Base-by-base conservation (phyloP, 331 rosid genomes). In the Quercus phellos region DNA sequence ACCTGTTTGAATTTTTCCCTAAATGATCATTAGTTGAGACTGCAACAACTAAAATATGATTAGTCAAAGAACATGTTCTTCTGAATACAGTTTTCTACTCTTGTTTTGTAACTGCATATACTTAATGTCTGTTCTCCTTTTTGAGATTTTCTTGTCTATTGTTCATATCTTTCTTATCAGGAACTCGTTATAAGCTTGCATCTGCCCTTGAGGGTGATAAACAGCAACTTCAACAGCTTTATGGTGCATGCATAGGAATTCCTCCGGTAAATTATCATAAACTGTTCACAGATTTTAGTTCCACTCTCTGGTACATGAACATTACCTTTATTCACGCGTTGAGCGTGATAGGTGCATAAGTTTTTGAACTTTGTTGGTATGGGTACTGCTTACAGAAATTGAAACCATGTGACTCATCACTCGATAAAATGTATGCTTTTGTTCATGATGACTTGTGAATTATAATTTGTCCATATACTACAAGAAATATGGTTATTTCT, bases 221-320 rank as follows among this genome's bases (percentile, higher is more conserved):
- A 51, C 77, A 60, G 55, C 77, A 78, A 66, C 72, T 78, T 43
- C 53, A 30, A 50, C 4, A 5, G 43, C 60, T 78, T 56, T 60
- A 70, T 30, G 51, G 26, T 60, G 77, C 82, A 30, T 78, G 77
- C 77, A 4, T 22, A 29, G 77, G 82, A 78, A 59, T 71, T 55
- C 38, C 66, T 71, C 38, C 50, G 82, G 82, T 71, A 71, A 11
- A 18, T 38, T 22, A 70, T 60, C 12, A 56, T 34, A 69, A 24
- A 35, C 34, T 43, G 24, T 17, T 32, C 26, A 17, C 51, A 55
- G 51, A 14, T 22, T 32, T 5, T 43, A 43, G 38, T 66, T 69
- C 72, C 26, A 8, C 34, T 21, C 21, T 51, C 17, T 67, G 18
- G 70, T 68, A 16, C 16, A 53, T 69, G 16, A 12, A 8, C 34